Base-by-base conservation (phyloP, 768 basidiomycete genomes). In the Pulveroboletus frians region DNA sequence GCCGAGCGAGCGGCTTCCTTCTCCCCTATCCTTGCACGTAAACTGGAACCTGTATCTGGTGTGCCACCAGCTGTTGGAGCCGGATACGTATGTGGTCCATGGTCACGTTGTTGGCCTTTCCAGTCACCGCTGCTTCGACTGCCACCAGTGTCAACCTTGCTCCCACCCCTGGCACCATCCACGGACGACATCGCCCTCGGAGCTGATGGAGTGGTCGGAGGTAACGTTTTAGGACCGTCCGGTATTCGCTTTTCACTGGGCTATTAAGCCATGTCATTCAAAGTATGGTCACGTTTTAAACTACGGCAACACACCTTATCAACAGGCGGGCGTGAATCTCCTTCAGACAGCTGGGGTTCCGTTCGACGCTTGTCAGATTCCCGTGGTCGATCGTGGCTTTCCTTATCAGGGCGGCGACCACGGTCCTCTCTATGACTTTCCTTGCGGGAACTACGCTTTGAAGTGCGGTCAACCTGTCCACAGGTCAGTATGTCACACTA, bases 401-500 rank as follows among this genome's bases (percentile, higher is more conserved):
- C 86, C 63, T 87, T 87, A 38, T 88, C 88, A 11, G 73, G 70
- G 45, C 87, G 79, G 23, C 87, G 80, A 53, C 70, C 71, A 31
- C 87, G 76, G 34, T 90, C 88, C 47, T 90, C 88, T 42, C 87
- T 80, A 59, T 88, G 85, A 27, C 78, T 68, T 3, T 89, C 87
- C 62, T 86, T 87, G 42, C 88, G 81, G 49, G 88, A 84, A 50
- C 80, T 79, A n/a, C 88, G 83, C 65, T 91, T 91, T n/a, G 83
- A 77, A 30, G 76, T 75, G 56, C 88, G 79, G 44, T 91, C 88
- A 52, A 80, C 69, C 86, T 89, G 62, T 35, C 43, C 50, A 36
- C 42, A 21, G 15, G 47, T 63, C 58, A 50, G 54, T 45, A 34
- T 20, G 40, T 32, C 30, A 48, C 40, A 43, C 41, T 35, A 43